Conservation (phyloP, 2,329 filamentous ascomycete genomes). For the Penicillium sclerotigenum region DNA sequence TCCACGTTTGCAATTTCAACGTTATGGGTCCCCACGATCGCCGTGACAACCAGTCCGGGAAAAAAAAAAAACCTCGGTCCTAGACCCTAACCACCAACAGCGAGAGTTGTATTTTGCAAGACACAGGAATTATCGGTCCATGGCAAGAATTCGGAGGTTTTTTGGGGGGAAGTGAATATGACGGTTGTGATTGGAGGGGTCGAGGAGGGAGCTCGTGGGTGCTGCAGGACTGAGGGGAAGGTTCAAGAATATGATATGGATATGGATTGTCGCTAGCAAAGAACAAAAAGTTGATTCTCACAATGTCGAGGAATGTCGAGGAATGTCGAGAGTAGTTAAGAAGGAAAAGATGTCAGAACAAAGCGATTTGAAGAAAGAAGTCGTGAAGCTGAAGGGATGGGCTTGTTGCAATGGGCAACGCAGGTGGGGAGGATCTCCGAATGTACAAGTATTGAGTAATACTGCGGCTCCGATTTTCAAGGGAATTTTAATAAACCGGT, state of each 20-base stretch:
- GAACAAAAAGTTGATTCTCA: constrained; percentile 7
- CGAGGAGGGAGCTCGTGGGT: constrained; percentile 23
- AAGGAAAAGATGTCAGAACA: constrained; percentile 22
- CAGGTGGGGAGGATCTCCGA: constrained; percentile 39
- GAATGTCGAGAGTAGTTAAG: constrained; percentile 24
- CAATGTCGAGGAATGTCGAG: constrained; percentile 11
- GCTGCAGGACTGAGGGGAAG: constrained; percentile 8
- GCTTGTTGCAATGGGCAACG: constrained; percentile 44
- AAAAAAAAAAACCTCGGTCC: constrained; percentile 11
- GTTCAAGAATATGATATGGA: constrained; percentile 1
- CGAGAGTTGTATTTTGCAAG: constrained; percentile 18
- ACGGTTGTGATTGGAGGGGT: constrained; percentile 17
- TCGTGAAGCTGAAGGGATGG: constrained; percentile 40
- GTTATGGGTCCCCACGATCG: constrained; percentile 14
- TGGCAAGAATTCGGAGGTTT: constrained; percentile 17
- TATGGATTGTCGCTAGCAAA: neutral
- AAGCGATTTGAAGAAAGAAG: constrained; percentile 33
- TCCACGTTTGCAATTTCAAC: constrained; percentile 14
- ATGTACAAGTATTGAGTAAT: constrained; percentile 15
- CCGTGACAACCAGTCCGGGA: constrained; percentile 10
- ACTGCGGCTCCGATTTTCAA: constrained; percentile 5
- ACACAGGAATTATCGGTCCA: constrained; percentile 29
- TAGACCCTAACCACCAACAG: constrained; percentile 21
- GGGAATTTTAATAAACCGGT: constrained; percentile 6
- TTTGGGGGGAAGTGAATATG: neutral